Conservation (phyloP, 2,329 filamentous ascomycete species). For the Aspergillus cejpii region DNA sequence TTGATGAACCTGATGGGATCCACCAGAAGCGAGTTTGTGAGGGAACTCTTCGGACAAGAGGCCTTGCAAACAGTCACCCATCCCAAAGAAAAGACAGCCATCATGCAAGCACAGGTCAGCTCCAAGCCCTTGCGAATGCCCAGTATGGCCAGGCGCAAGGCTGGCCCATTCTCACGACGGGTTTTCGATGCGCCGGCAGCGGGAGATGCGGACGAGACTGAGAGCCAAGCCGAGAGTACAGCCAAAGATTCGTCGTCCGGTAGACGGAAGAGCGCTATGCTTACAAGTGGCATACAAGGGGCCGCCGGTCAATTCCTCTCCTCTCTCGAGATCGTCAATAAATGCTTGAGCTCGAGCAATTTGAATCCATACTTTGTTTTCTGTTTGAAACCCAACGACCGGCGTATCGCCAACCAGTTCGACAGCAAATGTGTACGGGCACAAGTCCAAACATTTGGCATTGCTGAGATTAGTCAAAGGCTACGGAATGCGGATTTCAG, state of each 20-base stretch:
- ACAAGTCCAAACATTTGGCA: conserved; percentile 90
- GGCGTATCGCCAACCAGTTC: conserved; percentile 95
- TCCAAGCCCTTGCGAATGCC: conserved; percentile 90
- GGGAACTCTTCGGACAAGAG: conserved; percentile 91
- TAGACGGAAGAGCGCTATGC: conserved; percentile 37
- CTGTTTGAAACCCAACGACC: conserved; percentile 93
- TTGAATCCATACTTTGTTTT: conserved; percentile 95
- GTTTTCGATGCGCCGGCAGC: conserved; percentile 24
- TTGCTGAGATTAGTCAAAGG: conserved; percentile 92
- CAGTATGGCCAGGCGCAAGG: conserved; percentile 80
- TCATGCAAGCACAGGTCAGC: conserved; percentile 93
- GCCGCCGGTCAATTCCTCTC: conserved; percentile 88
- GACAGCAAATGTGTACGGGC: conserved; percentile 96
- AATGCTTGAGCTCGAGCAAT: conserved; percentile 71
- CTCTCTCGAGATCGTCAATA: conserved; percentile 82
- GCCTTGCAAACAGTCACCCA: conserved; percentile 89
- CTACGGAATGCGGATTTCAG: conserved; percentile 92
- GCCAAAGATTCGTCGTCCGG: conserved; percentile 21
- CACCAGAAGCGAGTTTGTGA: conserved; percentile 81
- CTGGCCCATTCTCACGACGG: conserved; percentile 47
- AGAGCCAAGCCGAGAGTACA: conserved; percentile 29
- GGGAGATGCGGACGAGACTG: conserved; percentile 38
- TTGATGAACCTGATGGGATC: conserved; percentile 87
- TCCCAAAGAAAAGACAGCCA: conserved; percentile 78
- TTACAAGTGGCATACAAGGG: conserved; percentile 57